phyloP scores from a whole-genome alignment of 139 green algal species.

The Chlamydomonas schloesseri region DNA sequence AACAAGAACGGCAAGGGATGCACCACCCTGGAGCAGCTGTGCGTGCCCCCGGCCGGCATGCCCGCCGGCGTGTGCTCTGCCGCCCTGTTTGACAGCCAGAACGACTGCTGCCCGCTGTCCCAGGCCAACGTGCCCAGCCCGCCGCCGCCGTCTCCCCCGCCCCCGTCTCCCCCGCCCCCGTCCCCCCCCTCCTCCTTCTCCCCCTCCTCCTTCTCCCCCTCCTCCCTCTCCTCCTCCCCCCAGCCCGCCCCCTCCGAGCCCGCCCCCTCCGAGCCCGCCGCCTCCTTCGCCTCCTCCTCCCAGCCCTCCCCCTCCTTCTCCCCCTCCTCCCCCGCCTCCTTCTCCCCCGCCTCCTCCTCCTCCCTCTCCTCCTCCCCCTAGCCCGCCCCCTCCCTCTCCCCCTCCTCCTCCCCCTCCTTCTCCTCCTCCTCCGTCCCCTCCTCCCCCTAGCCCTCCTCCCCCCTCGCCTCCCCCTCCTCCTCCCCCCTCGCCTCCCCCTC shows the following conservation, averaged over 20 bases:
- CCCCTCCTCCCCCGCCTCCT: not conserved
- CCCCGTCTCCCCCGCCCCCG: not conserved
- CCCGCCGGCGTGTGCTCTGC: slow-evolving; percentile 15
- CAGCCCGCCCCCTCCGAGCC: not conserved
- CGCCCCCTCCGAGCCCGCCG: not conserved
- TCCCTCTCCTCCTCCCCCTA: not conserved
- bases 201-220: not conserved
- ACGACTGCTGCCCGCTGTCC: slow-evolving; percentile 26
- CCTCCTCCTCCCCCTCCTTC: not conserved
- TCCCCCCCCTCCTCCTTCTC: not conserved
- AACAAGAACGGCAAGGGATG: slow-evolving; percentile 6
- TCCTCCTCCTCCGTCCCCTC: not conserved
- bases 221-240: not conserved
- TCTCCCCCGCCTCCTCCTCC: not conserved
- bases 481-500: not conserved
- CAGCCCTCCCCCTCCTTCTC: not conserved
- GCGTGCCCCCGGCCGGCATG: slow-evolving; percentile 21
- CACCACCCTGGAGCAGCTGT: slow-evolving; percentile 21
- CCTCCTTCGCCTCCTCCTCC: not conserved
- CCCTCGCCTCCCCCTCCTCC: not conserved
- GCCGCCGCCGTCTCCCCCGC: not conserved
- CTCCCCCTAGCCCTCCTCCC: not conserved
- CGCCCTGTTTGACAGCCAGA: slow-evolving; percentile 3
- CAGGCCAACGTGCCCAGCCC: not conserved
- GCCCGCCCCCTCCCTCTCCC: not conserved